Evolutionary conservation across 176 grass and related monocot species (phyloP), one percentile per base, ranked within the genome.

Genomic region (Oryza glaberrima): DNA sequence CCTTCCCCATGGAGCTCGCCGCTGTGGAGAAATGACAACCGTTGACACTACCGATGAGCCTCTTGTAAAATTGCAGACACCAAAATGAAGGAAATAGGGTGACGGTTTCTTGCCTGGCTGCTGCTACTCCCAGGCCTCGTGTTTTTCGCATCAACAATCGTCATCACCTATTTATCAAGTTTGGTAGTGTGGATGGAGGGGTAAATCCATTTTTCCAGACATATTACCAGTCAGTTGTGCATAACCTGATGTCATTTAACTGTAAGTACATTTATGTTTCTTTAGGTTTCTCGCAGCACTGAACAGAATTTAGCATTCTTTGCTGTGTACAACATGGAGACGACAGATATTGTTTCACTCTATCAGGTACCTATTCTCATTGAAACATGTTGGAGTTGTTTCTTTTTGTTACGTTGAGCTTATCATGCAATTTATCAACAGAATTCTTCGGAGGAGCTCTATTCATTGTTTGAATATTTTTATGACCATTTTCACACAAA

Each of bases 281-380:
- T 76, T 20, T 85, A 98, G 93, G 89, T 98, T 90, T 91, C 90
- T 90, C 91, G 85, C 73, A 87, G 64, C 45, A 85, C 87, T 75
- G 96, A 98, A 81, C 96, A 95, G 68, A 86, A 77, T 78, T 82
- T 91, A 79, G 89, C 96, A 70, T 98, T 98, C 77, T 98, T 95
- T 95, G 96, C 89, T 56, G 96, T 98, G 34, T 98, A 98, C 75
- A 98, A 98, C 93, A 98, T 98, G 96, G 96, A 98, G 74, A 98
- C 96, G 6, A 94, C 93, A 66, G 93, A 98, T 61, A 85, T 98
- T 70, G 77, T 98, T 86, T 93, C 96, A 77, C 94, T 98, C 79
- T 94, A 95, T 85, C 93, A 95, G 96, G 96, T 94, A 80, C 56
- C 40, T 65, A 76, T 22, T 73, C 61, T 40, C 44, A 72, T 61